Percentiles rank a stretch among this genome's conserved stretches.
These are phyloP conservation scores for Backusella sp. DNA, from an alignment of 192 early-diverging fungal genomes.

Conservation along the genomic window DNA sequence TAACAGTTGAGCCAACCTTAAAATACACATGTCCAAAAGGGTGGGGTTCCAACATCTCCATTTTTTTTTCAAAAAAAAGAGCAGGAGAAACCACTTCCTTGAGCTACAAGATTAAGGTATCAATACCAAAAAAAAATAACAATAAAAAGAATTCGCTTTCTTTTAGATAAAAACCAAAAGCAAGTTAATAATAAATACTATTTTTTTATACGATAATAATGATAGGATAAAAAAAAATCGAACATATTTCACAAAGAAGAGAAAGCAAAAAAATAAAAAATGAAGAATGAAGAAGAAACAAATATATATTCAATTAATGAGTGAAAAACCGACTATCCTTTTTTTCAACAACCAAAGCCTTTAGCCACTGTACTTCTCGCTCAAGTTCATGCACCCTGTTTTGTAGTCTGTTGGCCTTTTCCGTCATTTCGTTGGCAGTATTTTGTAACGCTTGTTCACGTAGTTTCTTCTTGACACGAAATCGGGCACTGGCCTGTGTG, in stretches of 20 bases:
- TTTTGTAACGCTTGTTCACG: conserved; percentile 82
- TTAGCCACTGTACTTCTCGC: conserved; percentile 88
- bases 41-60: not conserved
- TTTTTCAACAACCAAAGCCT: conserved; percentile 24
- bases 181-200: too few relatives aligned
- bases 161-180: too few relatives aligned
- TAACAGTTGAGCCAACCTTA: not conserved
- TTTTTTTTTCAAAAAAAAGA: not conserved
- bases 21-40: not conserved
- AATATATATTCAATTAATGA: not conserved
- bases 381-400: conserved; percentile 78
- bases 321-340: conserved; percentile 30
- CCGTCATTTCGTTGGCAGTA: conserved; percentile 78
- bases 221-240: not conserved
- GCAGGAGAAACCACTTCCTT: too few relatives aligned
- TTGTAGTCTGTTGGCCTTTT: conserved; percentile 73
- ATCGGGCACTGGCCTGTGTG: conserved; percentile 91
- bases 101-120: too few relatives aligned
- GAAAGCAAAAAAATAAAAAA: not conserved
- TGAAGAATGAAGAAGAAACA: not conserved
- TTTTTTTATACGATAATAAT: not conserved
- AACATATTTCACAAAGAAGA: not conserved
- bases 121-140: too few relatives aligned
- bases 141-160: too few relatives aligned
- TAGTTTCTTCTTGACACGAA: conserved; percentile 92